phyloP scores from a whole-genome alignment of 1,139 yeast genomes.

The Lizanozyma gosingica region DNA sequence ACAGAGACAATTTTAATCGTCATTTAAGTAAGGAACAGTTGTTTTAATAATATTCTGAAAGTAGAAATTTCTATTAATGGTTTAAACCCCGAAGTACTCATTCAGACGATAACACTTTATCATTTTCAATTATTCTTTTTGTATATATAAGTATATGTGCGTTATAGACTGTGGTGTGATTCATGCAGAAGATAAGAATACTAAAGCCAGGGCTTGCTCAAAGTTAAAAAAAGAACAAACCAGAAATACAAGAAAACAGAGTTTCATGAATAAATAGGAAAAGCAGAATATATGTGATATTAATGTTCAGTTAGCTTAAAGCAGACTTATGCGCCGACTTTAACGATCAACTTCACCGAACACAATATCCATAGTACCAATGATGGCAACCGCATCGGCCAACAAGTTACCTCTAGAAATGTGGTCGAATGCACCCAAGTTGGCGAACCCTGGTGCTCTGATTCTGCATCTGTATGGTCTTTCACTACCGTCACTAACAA shows the following conservation, averaged over 20 bases:
- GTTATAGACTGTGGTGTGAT: background rate
- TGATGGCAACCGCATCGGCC: constrained; percentile 90
- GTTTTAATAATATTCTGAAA: no score
- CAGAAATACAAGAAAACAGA: no score
- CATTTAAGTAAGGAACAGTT: no score
- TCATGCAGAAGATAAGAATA: background rate
- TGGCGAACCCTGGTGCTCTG: constrained; percentile 91
- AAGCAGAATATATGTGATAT: background rate
- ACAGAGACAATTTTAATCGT: no score
- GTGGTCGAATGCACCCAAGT: constrained; percentile 81
- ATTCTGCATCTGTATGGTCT: constrained; percentile 90
- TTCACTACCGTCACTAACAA: constrained; percentile 83
- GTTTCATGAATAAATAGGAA: background rate
- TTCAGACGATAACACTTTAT: no score
- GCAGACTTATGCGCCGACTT: constrained; percentile 3
- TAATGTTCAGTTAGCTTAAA: background rate
- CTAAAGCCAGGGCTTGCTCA: background rate
- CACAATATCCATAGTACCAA: constrained; percentile 93
- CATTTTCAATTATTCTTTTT: no score
- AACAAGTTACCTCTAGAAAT: constrained; percentile 78
- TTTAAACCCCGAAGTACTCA: no score
- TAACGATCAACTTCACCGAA: constrained; percentile 92
- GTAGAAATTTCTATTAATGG: no score
- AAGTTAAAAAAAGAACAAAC: no score
- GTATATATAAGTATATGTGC: background rate